Evolutionary conservation across 208 protist genomes (phyloP).

Genomic region (Leishmania turanica): DNA sequence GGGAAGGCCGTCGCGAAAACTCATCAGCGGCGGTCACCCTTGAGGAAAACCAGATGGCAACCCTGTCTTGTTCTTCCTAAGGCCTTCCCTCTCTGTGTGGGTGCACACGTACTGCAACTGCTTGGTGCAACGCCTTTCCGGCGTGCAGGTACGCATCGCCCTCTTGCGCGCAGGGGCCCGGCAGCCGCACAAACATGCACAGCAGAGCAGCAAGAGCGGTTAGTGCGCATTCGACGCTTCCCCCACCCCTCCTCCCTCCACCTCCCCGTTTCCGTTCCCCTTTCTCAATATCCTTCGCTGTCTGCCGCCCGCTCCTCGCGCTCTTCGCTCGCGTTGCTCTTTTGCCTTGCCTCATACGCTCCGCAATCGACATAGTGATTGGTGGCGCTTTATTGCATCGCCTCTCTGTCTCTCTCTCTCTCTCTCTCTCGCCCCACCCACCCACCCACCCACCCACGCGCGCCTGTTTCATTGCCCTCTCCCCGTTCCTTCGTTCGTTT

Average conservation of each 20-base stretch:
- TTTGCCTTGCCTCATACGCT: not conserved
- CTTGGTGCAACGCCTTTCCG: not conserved
- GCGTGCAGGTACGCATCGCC: not conserved
- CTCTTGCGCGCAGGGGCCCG: not conserved
- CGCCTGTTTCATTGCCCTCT: not conserved
- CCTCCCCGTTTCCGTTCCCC: not conserved
- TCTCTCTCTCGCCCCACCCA: no score
- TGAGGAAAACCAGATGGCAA: not conserved
- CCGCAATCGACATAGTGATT: not conserved
- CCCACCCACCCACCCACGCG: not conserved
- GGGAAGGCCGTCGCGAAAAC: not conserved
- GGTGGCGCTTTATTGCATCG: not conserved
- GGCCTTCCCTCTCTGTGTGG: not conserved
- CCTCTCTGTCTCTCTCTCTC: not conserved
- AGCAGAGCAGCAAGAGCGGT: not conserved
- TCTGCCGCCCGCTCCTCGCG: not conserved
- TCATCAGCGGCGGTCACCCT: not conserved
- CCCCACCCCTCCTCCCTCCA: not conserved
- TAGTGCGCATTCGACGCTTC: not conserved
- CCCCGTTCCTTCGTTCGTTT: not conserved
- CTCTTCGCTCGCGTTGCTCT: not conserved
- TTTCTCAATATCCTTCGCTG: not conserved
- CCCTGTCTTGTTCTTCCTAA: not conserved
- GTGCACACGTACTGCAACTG: not conserved
- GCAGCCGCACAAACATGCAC: not conserved